A percentile compares a stretch with the other conserved stretches of the same genome.
Conservation (phyloP, 441 rosid species). For the Arabidopsis lyrata region DNA sequence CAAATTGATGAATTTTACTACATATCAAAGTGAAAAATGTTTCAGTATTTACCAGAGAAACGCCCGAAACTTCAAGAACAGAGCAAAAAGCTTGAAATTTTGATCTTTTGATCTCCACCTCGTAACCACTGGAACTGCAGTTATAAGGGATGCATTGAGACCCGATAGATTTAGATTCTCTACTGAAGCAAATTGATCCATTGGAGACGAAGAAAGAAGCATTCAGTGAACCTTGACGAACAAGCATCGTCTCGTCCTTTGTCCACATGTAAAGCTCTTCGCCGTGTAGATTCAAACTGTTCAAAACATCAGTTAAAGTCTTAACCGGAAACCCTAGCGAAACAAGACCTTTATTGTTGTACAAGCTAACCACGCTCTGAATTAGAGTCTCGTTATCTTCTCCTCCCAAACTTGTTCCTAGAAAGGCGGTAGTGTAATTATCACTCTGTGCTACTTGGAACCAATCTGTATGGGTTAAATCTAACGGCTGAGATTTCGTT, state of each 20-base stretch:
- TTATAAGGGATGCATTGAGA: slow-evolving; percentile 44
- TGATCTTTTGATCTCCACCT: slow-evolving; percentile 33
- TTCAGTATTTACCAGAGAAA: slow-evolving; percentile 36
- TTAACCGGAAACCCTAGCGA: slow-evolving; percentile 61
- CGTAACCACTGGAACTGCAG: slow-evolving; percentile 16
- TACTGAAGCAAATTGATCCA: slow-evolving; percentile 35
- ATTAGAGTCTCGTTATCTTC: slow-evolving; percentile 44
- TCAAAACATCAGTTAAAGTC: slow-evolving; percentile 41
- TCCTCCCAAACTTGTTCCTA: slow-evolving; percentile 53
- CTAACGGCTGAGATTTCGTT: slow-evolving; percentile 24
- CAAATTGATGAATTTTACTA: neutral
- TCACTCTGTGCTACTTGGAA: slow-evolving; percentile 48
- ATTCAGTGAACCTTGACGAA: slow-evolving; percentile 37
- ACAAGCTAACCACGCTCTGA: slow-evolving; percentile 47
- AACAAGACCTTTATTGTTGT: slow-evolving; percentile 52
- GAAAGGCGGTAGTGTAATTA: slow-evolving; percentile 45
- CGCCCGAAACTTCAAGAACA: slow-evolving; percentile 37
- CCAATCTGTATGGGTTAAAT: slow-evolving; percentile 47
- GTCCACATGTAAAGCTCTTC: slow-evolving; percentile 62
- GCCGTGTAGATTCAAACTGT: slow-evolving; percentile 49
- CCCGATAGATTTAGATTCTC: neutral
- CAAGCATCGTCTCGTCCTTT: slow-evolving; percentile 46
- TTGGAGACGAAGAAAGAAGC: slow-evolving; percentile 31
- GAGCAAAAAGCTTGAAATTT: slow-evolving; percentile 48
- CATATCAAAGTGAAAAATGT: neutral